Evolutionary conservation across 345 rosid genomes (phyloP).

Genomic region (Euclidium syriacum): DNA sequence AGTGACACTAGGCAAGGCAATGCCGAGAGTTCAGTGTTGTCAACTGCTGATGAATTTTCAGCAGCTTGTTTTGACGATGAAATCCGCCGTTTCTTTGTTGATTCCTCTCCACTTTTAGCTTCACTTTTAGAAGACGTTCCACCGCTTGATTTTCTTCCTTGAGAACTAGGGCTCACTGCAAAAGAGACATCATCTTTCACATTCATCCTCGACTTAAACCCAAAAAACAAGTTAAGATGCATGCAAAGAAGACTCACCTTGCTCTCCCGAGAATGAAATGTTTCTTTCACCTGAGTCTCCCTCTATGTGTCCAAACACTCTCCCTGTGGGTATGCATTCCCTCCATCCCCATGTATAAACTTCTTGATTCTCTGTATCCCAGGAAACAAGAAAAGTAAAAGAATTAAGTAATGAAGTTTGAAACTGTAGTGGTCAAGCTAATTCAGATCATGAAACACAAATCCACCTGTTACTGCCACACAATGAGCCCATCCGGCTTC

Average conservation of each 20-base stretch:
- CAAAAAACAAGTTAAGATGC: neutral
- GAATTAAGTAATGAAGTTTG: neutral
- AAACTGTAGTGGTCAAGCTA: neutral
- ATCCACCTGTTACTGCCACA: conserved; percentile 77
- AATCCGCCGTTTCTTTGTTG: conserved; percentile 62
- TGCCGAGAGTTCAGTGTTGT: conserved; percentile 71
- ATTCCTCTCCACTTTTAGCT: conserved; percentile 53
- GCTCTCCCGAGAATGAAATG: conserved; percentile 49
- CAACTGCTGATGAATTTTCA: conserved; percentile 66
- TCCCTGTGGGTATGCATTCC: conserved; percentile 95
- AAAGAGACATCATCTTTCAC: conserved; percentile 17
- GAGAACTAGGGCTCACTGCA: conserved; percentile 59
- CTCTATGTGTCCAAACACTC: conserved; percentile 48
- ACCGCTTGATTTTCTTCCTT: conserved; percentile 46
- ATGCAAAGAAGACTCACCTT: conserved; percentile 44
- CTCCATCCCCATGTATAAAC: conserved; percentile 99
- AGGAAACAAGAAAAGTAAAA: conserved; percentile 3
- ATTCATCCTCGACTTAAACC: neutral
- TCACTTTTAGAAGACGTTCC: conserved; percentile 43
- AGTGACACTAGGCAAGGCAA: conserved; percentile 84
- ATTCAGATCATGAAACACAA: neutral
- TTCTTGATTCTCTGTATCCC: conserved; percentile 53
- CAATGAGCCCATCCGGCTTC: conserved; percentile 99
- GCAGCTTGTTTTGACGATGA: conserved; percentile 65
- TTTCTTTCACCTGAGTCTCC: conserved; percentile 58